phyloP scores from a whole-genome alignment of 192 early-diverging fungal species.

The Gryganskiella cystojenkinii region DNA sequence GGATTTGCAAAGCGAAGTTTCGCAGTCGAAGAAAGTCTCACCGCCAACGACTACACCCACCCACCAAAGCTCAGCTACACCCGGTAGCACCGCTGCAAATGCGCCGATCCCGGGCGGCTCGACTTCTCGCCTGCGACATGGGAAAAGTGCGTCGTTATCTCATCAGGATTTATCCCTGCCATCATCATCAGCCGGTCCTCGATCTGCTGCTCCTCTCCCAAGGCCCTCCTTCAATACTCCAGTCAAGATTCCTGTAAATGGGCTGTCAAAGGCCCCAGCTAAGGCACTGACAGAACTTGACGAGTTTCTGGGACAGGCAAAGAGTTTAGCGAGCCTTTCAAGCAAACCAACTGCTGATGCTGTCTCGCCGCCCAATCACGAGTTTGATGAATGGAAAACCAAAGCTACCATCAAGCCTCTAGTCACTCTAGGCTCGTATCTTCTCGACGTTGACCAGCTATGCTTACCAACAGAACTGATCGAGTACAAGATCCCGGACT shows the following conservation, averaged over 20 bases:
- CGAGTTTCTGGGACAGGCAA: slow-evolving; percentile 12
- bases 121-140: too few relatives aligned
- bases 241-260: not conserved
- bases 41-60: too few relatives aligned
- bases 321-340: not conserved
- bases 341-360: not conserved
- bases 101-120: too few relatives aligned
- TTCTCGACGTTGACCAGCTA: slow-evolving; percentile 18
- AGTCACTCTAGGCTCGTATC: not conserved
- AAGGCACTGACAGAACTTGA: slow-evolving; percentile 12
- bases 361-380: not conserved
- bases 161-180: too few relatives aligned
- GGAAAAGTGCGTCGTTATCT: too few relatives aligned
- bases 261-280: not conserved
- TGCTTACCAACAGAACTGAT: slow-evolving; percentile 21
- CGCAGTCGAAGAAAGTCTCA: too few relatives aligned
- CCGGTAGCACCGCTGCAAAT: too few relatives aligned
- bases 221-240: not conserved
- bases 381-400: slow-evolving; percentile 12
- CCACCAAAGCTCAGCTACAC: too few relatives aligned
- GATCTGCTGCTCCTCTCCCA: too few relatives aligned
- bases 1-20: too few relatives aligned
- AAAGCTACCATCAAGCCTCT: slow-evolving; percentile 12
- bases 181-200: too few relatives aligned
- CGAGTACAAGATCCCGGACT: slow-evolving; percentile 5